Base-by-base conservation (phyloP, 371 early-diverging fungal species). In the Coemansia sp. region DNA sequence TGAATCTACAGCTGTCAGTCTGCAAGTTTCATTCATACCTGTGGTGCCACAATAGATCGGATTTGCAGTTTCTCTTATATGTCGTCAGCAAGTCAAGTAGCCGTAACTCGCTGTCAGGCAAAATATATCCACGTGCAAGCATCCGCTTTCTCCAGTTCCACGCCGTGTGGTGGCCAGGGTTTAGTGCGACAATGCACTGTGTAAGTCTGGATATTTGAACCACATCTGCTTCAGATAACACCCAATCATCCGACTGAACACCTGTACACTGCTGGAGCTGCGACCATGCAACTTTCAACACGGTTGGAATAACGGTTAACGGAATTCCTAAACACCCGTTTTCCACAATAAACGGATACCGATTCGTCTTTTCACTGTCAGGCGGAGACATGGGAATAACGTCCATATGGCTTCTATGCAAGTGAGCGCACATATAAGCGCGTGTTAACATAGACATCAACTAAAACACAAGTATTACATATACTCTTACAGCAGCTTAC, bases 81-180 rank as follows among this genome's bases (percentile, higher is more conserved):
- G 77, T 64, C 5, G 59, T 52, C 31, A 76, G 27, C 7, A 72
- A 5, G 13, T 37, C 27, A 18, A 72, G 18, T 10, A 59, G 21
- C 6, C 48, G 52, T 10, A 76, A 48, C 34, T 76, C 77, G 34
- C 48, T 16, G 11, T 64, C 40, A 4, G 37, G 24, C 6, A 45
- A 14, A 8, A 63, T 59, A 8, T 50, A 3, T 1, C 60, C 29
- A 29, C 50, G 40, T 10, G 26, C 29, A 16, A 71, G 22, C 59
- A 66, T 11, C 29, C 60, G 40, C 54, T 71, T 71, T n/a, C 76
- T 62, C 76, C 76, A 72, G 24, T 72, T 76, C 76, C 76, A 76
- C 16, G 72, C 76, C 0, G 76, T 68, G 39, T 76, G 72, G 62
- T 76, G 71, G 5, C 64, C 64, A 0, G 68, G 60, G 18, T 76